phyloP scores from a whole-genome alignment of 768 basidiomycete species.

The Ramaria rubella region DNA sequence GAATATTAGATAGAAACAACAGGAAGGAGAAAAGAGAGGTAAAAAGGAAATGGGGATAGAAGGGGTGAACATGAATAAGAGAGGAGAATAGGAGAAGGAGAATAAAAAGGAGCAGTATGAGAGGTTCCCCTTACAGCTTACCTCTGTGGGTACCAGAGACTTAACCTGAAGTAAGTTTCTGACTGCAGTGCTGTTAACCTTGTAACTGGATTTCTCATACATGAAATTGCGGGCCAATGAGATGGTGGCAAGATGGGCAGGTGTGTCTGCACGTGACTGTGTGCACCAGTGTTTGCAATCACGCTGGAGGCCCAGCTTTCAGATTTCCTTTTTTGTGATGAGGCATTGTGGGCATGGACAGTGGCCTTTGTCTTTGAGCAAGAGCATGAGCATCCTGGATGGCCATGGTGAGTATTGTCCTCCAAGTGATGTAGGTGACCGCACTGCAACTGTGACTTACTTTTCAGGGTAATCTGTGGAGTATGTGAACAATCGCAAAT shows the following conservation, averaged over 20 bases:
- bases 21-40: no score
- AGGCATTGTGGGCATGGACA: slow-evolving; percentile 37
- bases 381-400: slow-evolving; percentile 31
- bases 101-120: no score
- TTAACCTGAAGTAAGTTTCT: slow-evolving; percentile 21
- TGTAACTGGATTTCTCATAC: slow-evolving; percentile 22
- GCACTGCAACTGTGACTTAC: slow-evolving; percentile 18
- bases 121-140: no score
- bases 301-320: slow-evolving; percentile 22
- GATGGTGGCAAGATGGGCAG: slow-evolving; percentile 7
- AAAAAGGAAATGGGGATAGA: no score
- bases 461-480: slow-evolving; percentile 33
- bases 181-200: slow-evolving; percentile 22
- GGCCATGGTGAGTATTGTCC: background rate
- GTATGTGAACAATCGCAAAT: slow-evolving; percentile 23
- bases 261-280: slow-evolving; percentile 14
- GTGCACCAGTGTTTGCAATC: slow-evolving; percentile 11
- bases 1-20: no score
- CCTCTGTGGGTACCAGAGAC: slow-evolving; percentile 28
- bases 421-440: background rate
- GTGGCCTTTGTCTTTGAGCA: slow-evolving; percentile 31
- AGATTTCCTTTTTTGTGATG: slow-evolving; percentile 23
- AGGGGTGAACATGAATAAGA: no score
- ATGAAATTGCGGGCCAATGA: slow-evolving; percentile 19
- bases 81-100: no score